A percentile compares a stretch with the other conserved stretches of the same genome.
These are phyloP conservation scores for Psidium guajava DNA, from an alignment of 345 rosid genomes.

Conservation along the genomic window DNA sequence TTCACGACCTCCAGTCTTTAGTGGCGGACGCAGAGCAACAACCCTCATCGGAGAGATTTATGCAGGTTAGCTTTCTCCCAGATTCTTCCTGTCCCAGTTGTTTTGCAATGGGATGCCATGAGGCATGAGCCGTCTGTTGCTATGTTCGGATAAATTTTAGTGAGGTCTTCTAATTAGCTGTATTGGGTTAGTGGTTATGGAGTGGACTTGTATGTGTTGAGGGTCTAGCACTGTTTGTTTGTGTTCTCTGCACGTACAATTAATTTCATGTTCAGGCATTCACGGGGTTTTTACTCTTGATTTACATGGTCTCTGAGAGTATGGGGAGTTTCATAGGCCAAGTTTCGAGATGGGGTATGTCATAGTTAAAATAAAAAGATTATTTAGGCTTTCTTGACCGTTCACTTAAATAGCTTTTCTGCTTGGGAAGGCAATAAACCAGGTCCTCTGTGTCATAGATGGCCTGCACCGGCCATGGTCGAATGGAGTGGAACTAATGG, in stretches of 20 bases:
- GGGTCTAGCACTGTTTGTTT: neutral
- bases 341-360: neutral
- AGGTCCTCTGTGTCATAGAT: constrained; percentile 36
- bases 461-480: constrained; percentile 38
- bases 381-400: neutral
- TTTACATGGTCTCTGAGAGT: neutral
- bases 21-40: constrained; percentile 32
- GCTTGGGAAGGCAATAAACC: constrained; percentile 34
- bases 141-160: neutral
- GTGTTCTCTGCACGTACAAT: neutral
- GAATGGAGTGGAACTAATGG: constrained; percentile 48
- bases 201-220: neutral
- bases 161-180: neutral
- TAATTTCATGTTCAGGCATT: neutral
- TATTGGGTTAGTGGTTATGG: neutral
- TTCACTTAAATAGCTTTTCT: neutral
- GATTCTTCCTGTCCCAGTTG: neutral
- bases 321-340: neutral
- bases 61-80: constrained; percentile 22
- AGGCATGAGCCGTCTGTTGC: neutral
- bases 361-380: neutral
- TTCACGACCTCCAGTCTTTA: constrained; percentile 38
- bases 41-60: constrained; percentile 25
- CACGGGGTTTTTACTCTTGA: neutral
- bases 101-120: neutral